Conservation (phyloP, 1,284 basidiomycete species). For the Tilletia walkeri region DNA sequence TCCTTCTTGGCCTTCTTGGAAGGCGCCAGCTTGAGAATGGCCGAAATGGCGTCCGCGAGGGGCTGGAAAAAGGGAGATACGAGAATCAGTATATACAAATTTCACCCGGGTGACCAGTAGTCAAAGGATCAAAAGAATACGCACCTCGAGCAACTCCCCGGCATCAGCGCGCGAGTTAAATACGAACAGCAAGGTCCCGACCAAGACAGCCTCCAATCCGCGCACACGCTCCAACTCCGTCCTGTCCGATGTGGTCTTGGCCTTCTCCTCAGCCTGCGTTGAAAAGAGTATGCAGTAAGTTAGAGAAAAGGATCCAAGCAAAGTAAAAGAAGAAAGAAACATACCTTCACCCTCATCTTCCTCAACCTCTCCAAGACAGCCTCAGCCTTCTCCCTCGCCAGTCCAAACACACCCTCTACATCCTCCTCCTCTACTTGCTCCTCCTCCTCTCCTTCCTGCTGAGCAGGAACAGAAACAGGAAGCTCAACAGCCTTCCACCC, state of each 20-base stretch:
- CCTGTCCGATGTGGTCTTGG: slow-evolving; percentile 29
- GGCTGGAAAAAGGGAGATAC: background rate
- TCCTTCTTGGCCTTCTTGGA: slow-evolving; percentile 49
- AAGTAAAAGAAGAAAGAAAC: no score
- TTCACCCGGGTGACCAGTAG: background rate
- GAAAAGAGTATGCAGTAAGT: no score
- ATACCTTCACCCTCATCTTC: slow-evolving; percentile 23
- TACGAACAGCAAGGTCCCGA: slow-evolving; percentile 40
- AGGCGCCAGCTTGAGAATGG: slow-evolving; percentile 25
- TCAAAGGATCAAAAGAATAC: background rate
- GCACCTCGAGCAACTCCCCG: slow-evolving; percentile 34
- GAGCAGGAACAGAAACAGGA: background rate
- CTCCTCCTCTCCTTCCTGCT: background rate
- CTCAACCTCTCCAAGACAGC: slow-evolving; percentile 27
- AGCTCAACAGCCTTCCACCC: background rate
- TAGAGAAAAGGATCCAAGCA: no score
- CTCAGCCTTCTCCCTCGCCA: slow-evolving; percentile 35
- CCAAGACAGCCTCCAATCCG: slow-evolving; percentile 41
- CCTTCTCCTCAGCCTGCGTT: slow-evolving; percentile 25
- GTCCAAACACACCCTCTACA: slow-evolving; percentile 59
- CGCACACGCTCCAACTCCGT: slow-evolving; percentile 29
- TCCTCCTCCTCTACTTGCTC: slow-evolving; percentile 56
- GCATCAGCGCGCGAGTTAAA: slow-evolving; percentile 60
- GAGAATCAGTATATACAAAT: background rate
- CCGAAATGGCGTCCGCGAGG: slow-evolving; percentile 19